Conservation (phyloP, 176 grass and related monocot genomes). For the Bromus sterilis region DNA sequence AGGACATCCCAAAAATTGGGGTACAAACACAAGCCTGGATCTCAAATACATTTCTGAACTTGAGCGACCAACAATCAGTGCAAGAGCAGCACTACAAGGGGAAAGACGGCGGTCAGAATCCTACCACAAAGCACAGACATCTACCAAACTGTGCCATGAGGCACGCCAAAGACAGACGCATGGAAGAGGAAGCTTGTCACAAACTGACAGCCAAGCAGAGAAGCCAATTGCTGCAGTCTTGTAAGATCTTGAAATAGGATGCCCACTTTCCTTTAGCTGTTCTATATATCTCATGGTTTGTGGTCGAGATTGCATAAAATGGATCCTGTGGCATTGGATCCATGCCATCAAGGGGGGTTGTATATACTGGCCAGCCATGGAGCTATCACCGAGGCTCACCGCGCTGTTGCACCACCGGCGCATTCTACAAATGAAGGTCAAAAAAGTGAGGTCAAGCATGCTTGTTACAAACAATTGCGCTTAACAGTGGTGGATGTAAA, state of each 20-base stretch:
- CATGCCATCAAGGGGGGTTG: not conserved
- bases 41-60: not conserved
- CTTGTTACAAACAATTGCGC: not conserved
- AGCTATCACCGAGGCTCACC: not conserved
- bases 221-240: not conserved
- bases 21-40: not conserved
- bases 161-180: not conserved
- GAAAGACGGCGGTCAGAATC: not conserved
- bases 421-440: constrained; percentile 25
- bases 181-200: not conserved
- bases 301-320: not conserved
- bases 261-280: not conserved
- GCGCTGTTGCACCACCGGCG: not conserved
- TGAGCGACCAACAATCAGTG: not conserved
- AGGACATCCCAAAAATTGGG: too few species aligned
- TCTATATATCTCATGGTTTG: not conserved
- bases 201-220: not conserved
- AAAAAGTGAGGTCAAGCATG: not conserved
- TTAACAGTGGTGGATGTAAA: not conserved
- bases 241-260: not conserved
- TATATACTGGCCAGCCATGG: not conserved
- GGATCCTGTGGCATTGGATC: not conserved
- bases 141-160: not conserved
- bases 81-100: not conserved
- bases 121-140: not conserved